Evolutionary conservation across 2,329 filamentous ascomycete genomes (phyloP).

Genomic region (Monilinia vaccinii-corymbosi): DNA sequence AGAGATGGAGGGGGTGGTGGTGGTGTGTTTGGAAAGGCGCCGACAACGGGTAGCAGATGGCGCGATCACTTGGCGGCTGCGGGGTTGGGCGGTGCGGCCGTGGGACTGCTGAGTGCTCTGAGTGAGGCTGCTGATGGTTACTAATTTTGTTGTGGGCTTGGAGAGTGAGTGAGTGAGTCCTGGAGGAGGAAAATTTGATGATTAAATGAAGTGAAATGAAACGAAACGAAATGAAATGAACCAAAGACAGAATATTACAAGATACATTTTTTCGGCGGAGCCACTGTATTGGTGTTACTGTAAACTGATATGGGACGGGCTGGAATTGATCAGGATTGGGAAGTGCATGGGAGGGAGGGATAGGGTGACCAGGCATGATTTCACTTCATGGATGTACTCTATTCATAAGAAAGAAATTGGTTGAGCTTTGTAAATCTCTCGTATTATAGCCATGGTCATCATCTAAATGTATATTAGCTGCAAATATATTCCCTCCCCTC

Average conservation of each 20-base stretch:
- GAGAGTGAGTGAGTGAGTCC: too few relatives aligned
- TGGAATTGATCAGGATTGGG: neutral
- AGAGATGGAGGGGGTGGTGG: neutral
- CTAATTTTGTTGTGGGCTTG: neutral
- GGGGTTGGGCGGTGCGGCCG: constrained; percentile 51
- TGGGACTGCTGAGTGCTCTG: constrained; percentile 47
- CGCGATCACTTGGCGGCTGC: constrained; percentile 48
- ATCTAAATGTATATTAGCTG: too few relatives aligned
- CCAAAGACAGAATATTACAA: neutral
- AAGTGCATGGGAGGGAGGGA: neutral
- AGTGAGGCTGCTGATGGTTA: constrained; percentile 42
- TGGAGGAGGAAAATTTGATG: neutral
- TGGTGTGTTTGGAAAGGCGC: constrained; percentile 22
- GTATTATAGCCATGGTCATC: too few relatives aligned
- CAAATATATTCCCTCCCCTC: too few relatives aligned
- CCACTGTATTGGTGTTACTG: neutral
- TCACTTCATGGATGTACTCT: neutral
- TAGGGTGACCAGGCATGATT: neutral
- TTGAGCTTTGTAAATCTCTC: neutral
- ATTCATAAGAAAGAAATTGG: neutral
- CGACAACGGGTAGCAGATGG: constrained; percentile 30
- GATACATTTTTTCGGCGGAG: neutral
- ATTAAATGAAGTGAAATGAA: neutral
- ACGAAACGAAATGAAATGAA: neutral
- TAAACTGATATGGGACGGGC: neutral